phyloP scores from a whole-genome alignment of 305 asterid species.

The Rubia peregrina region DNA sequence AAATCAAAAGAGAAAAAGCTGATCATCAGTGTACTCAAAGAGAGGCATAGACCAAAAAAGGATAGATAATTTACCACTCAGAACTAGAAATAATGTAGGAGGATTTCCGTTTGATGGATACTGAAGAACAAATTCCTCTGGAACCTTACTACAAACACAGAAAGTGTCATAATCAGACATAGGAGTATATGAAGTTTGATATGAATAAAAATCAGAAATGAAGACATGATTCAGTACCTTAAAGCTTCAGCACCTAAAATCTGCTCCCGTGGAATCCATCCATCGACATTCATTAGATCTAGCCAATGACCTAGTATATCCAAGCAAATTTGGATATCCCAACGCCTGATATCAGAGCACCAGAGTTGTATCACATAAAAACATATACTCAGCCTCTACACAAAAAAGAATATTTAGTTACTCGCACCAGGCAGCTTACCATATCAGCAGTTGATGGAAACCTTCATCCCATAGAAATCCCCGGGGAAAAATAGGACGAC shows the following conservation, averaged over 20 bases:
- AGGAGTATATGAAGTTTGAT: conserved; percentile 16
- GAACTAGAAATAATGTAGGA: conserved; percentile 72
- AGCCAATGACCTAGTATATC: conserved; percentile 97
- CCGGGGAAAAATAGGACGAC: conserved; percentile 97
- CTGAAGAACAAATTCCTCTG: conserved; percentile 89
- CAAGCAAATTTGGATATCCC: conserved; percentile 82
- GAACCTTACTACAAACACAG: conserved; percentile 76
- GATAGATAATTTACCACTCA: conserved; percentile 54
- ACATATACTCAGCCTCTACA: background rate
- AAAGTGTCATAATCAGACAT: conserved; percentile 14
- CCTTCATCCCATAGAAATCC: conserved; percentile 99
- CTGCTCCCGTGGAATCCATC: conserved; percentile 99
- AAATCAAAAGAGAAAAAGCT: background rate
- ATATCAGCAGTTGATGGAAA: conserved; percentile 85
- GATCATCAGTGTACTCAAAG: background rate
- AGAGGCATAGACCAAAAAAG: background rate
- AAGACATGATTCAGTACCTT: conserved; percentile 41
- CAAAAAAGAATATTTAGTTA: background rate
- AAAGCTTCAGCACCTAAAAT: conserved; percentile 95
- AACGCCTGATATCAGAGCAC: conserved; percentile 50
- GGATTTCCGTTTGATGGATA: conserved; percentile 94
- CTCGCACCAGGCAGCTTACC: conserved; percentile 42
- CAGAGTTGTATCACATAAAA: background rate
- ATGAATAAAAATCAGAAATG: conserved; percentile 9
- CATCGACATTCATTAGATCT: conserved; percentile 92